Evolutionary conservation across 2,329 filamentous ascomycete species (phyloP).

Genomic region (Fusarium subglutinans): DNA sequence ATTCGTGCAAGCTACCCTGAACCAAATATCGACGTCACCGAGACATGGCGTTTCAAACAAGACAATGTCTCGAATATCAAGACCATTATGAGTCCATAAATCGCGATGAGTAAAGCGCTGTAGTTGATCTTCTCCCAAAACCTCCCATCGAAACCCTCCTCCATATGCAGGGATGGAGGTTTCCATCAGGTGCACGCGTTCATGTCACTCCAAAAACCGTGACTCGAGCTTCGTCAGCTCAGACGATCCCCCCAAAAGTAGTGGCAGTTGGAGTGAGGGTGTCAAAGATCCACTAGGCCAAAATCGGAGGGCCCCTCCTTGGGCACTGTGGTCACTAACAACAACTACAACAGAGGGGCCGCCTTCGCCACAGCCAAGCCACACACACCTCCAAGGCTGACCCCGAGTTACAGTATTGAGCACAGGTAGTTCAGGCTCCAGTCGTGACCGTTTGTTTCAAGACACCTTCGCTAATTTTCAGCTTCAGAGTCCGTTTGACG

Average conservation of each 20-base stretch:
- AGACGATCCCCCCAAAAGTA: slow-evolving; percentile 6
- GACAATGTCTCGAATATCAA: not conserved
- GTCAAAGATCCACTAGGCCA: too few species aligned
- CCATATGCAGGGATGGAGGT: not conserved
- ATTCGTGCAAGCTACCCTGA: slow-evolving; percentile 12
- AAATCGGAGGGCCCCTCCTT: too few species aligned
- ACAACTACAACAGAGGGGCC: too few species aligned
- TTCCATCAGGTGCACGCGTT: slow-evolving; percentile 19
- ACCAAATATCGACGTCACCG: slow-evolving; percentile 21
- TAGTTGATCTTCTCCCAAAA: not conserved
- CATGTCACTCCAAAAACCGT: slow-evolving; percentile 32
- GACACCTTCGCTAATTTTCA: slow-evolving; percentile 36
- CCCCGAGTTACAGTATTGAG: slow-evolving; percentile 38
- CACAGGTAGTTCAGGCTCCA: slow-evolving; percentile 44
- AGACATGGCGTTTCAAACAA: slow-evolving; percentile 1
- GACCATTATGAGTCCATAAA: not conserved
- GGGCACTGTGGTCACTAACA: too few species aligned
- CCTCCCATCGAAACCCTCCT: not conserved
- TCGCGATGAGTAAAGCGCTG: not conserved
- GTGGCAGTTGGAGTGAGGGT: slow-evolving; percentile 20
- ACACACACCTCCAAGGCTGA: slow-evolving; percentile 48
- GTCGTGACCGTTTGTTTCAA: slow-evolving; percentile 33
- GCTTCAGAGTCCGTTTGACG: slow-evolving; percentile 7
- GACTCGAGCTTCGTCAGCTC: slow-evolving; percentile 35
- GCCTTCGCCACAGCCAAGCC: slow-evolving; percentile 38